These are phyloP conservation scores for Strigomonas culicis DNA, from an alignment of 208 protist species.

Conservation along the genomic window DNA sequence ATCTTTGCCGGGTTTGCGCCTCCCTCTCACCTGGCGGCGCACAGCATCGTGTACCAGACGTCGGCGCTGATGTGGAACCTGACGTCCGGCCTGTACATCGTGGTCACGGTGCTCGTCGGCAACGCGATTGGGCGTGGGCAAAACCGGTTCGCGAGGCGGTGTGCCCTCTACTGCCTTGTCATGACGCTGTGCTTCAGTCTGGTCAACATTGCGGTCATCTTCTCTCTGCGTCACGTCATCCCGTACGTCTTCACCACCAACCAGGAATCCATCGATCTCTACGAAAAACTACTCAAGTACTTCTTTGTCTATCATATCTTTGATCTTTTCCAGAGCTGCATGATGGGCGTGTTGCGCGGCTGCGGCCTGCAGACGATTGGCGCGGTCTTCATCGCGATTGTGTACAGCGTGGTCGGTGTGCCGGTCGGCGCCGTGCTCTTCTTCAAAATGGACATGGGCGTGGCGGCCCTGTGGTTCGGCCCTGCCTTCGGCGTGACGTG, in stretches of 20 bases:
- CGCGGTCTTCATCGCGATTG: constrained; percentile 49
- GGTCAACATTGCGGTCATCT: constrained; percentile 42
- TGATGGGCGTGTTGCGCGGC: constrained; percentile 79
- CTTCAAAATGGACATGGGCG: constrained; percentile 45
- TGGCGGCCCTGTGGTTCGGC: constrained; percentile 70
- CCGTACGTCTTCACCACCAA: constrained; percentile 50
- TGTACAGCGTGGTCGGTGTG: constrained; percentile 73
- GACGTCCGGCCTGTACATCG: constrained; percentile 69
- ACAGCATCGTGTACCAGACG: constrained; percentile 62
- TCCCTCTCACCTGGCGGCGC: constrained; percentile 57
- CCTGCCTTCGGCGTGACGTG: constrained; percentile 46
- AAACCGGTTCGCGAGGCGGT: constrained; percentile 44
- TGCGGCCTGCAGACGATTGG: constrained; percentile 67
- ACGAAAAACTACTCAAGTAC: constrained; percentile 29
- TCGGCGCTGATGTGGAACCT: constrained; percentile 58
- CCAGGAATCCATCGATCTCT: constrained; percentile 24
- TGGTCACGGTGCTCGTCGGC: constrained; percentile 64
- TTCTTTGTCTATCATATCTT: constrained; percentile 67
- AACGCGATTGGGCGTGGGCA: constrained; percentile 61
- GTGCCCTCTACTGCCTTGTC: constrained; percentile 36
- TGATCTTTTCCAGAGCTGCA: constrained; percentile 67
- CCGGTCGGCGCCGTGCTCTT: constrained; percentile 61
- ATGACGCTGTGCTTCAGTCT: constrained; percentile 21
- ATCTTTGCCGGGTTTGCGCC: constrained; percentile 60
- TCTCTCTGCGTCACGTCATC: constrained; percentile 25